Evolutionary conservation across 2,329 filamentous ascomycete genomes (phyloP).

Genomic region (Penicillium griseofulvum): DNA sequence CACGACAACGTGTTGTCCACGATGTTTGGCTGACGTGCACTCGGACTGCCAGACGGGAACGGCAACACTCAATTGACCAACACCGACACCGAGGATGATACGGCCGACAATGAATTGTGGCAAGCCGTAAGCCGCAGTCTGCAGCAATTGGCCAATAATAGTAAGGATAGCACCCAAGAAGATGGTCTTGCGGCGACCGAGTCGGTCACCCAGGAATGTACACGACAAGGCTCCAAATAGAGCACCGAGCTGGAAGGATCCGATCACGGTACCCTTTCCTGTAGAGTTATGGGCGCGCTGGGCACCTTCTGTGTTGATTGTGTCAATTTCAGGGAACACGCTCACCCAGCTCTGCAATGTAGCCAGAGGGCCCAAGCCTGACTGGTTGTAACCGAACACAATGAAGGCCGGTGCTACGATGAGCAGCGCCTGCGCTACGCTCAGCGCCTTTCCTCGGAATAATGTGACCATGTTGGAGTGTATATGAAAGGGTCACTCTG

Average conservation of each 20-base stretch:
- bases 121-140: constrained; percentile 45
- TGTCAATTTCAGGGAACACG: constrained; percentile 39
- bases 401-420: constrained; percentile 25
- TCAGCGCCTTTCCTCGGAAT: constrained; percentile 19
- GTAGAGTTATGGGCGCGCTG: constrained; percentile 20
- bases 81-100: constrained; percentile 51
- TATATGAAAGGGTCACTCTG: not conserved
- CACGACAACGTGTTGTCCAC: constrained; percentile 50
- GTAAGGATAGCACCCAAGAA: constrained; percentile 46
- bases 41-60: constrained; percentile 52
- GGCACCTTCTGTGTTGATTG: constrained; percentile 33
- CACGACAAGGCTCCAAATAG: constrained; percentile 18
- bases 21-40: constrained; percentile 47
- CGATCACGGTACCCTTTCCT: constrained; percentile 28
- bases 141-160: constrained; percentile 46
- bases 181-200: constrained; percentile 49
- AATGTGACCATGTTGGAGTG: constrained; percentile 1
- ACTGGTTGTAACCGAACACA: constrained; percentile 25
- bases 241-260: constrained; percentile 17
- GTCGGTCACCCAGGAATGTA: constrained; percentile 40
- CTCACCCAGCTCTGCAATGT: constrained; percentile 20
- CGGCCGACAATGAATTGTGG: constrained; percentile 50
- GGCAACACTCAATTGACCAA: constrained; percentile 48
- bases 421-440: constrained; percentile 34
- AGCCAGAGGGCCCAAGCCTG: constrained; percentile 20